These are phyloP conservation scores for Porodaedalea pini DNA, from an alignment of 1,284 basidiomycete genomes.

Conservation along the genomic window DNA sequence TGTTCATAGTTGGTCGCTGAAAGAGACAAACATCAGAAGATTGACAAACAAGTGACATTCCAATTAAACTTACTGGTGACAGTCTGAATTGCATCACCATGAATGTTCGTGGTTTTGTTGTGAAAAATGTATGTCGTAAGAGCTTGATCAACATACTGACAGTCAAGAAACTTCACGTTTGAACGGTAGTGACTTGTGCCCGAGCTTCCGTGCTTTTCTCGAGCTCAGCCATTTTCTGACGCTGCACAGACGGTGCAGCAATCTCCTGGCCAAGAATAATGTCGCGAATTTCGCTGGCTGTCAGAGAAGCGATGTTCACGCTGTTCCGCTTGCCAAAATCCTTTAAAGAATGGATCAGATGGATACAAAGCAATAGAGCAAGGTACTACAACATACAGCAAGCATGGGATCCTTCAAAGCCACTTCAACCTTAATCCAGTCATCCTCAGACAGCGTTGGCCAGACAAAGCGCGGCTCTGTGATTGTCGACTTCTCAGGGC, in stretches of 20 bases:
- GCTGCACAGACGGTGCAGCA: slow-evolving; percentile 86
- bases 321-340: slow-evolving; percentile 99
- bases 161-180: slow-evolving; percentile 52
- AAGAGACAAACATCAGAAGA: slow-evolving; percentile 21
- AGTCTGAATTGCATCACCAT: slow-evolving; percentile 95
- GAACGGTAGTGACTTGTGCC: slow-evolving; percentile 92
- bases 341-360: slow-evolving; percentile 34
- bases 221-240: slow-evolving; percentile 99
- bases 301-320: slow-evolving; percentile 97
- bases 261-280: slow-evolving; percentile 98
- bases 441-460: slow-evolving; percentile 92
- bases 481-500: slow-evolving; percentile 91
- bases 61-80: slow-evolving; percentile 71
- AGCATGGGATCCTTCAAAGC: slow-evolving; percentile 94
- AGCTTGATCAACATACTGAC: neutral
- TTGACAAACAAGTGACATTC: slow-evolving; percentile 8
- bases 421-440: slow-evolving; percentile 99
- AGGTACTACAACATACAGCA: slow-evolving; percentile 48
- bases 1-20: slow-evolving; percentile 95
- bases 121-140: slow-evolving; percentile 5
- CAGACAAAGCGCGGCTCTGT: slow-evolving; percentile 99
- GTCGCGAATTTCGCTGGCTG: slow-evolving; percentile 93
- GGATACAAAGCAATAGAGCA: slow-evolving; percentile 12
- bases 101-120: slow-evolving; percentile 92
- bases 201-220: slow-evolving; percentile 96